phyloP scores from a whole-genome alignment of 305 asterid species.

The Fraxinus platypoda region DNA sequence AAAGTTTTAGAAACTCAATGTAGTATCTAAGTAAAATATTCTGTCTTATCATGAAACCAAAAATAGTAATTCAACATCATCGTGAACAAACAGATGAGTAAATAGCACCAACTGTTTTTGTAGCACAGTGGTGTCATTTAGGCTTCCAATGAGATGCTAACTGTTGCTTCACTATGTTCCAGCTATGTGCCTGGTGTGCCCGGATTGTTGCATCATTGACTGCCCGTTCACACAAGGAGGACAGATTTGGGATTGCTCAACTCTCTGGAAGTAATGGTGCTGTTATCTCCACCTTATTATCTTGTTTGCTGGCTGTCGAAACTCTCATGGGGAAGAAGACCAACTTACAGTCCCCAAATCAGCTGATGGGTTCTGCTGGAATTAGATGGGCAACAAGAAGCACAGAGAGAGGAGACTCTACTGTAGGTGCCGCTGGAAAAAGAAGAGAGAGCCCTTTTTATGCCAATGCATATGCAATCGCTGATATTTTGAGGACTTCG shows the following conservation, averaged over 20 bases:
- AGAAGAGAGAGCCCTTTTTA: conserved; percentile 71
- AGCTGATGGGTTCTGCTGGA: conserved; percentile 67
- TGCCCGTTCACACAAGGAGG: conserved; percentile 80
- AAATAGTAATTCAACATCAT: not conserved
- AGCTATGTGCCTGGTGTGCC: conserved; percentile 87
- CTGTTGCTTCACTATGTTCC: conserved; percentile 27
- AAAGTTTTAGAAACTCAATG: not conserved
- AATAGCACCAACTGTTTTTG: not conserved
- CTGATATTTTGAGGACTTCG: conserved; percentile 76
- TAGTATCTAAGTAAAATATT: not conserved
- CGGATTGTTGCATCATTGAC: conserved; percentile 72
- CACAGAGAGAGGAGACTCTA: conserved; percentile 64
- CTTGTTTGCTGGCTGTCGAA: conserved; percentile 78
- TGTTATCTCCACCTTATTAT: conserved; percentile 67
- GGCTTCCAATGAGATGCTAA: not conserved
- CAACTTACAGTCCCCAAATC: conserved; percentile 53
- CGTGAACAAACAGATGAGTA: not conserved
- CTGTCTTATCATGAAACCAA: not conserved
- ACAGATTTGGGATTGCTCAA: conserved; percentile 85
- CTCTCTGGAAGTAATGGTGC: conserved; percentile 79
- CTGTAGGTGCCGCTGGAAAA: conserved; percentile 50
- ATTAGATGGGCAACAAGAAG: conserved; percentile 84
- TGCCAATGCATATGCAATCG: conserved; percentile 67
- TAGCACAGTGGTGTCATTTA: not conserved
- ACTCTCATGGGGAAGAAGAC: conserved; percentile 85